Conservation (phyloP, 345 rosid genomes). For the Conringia planisiliqua region DNA sequence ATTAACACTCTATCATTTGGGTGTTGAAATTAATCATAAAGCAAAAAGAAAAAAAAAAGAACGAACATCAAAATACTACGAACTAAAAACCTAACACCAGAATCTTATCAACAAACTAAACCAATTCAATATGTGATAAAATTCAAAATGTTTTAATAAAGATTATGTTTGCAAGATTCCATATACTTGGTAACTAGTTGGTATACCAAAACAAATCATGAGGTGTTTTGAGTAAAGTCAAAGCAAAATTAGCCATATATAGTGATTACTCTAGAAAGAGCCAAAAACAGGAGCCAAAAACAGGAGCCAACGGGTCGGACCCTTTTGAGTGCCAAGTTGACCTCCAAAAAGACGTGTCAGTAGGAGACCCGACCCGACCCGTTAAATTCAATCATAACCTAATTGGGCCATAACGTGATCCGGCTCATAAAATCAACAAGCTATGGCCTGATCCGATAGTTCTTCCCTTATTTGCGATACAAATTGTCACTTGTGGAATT, state of each 20-base stretch:
- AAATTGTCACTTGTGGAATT: background rate
- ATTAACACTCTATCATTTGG: background rate
- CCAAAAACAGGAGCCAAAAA: background rate
- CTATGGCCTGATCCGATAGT: background rate
- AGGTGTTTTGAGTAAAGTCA: constrained; percentile 23
- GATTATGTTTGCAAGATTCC: constrained; percentile 14
- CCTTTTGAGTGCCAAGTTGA: constrained; percentile 2
- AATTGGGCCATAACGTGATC: background rate
- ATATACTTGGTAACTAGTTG: constrained; percentile 1
- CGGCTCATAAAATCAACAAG: background rate
- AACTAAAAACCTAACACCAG: background rate
- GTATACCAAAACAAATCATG: constrained; percentile 25
- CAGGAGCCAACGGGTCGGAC: constrained; percentile 12
- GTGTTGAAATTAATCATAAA: background rate
- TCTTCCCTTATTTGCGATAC: background rate
- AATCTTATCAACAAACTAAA: background rate
- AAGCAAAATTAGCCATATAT: constrained; percentile 18
- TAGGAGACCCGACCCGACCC: constrained; percentile 10
- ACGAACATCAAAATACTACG: background rate
- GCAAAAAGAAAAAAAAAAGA: background rate
- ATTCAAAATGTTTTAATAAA: background rate
- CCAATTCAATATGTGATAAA: background rate
- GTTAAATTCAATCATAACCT: background rate
- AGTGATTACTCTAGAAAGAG: background rate
- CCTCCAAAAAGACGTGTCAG: background rate